Evolutionary conservation across 2,329 filamentous ascomycete genomes (phyloP), one percentile per base, ranked within the genome.

Genomic region (Biscogniauxia sp.): DNA sequence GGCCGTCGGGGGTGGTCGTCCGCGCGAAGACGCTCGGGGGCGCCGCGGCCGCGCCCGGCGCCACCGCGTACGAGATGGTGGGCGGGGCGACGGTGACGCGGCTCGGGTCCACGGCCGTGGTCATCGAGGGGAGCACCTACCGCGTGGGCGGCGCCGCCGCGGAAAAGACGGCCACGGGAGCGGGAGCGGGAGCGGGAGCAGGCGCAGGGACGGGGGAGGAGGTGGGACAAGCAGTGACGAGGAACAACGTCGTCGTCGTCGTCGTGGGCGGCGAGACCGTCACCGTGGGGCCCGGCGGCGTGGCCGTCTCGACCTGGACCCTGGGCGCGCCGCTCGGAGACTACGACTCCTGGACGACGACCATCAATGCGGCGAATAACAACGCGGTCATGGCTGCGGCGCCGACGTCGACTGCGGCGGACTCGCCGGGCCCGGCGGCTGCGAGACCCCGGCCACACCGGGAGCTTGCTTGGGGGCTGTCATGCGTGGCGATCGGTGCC

Each of bases 61-160:
- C 74, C 13, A 81, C 78, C 1, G 72, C 74, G 2, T 79, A 76
- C 66, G 79, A 79, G 51, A 77, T 84, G 58, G 77, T 82, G 8
- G 83, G 82, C 56, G 83, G 83, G 11, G 82, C 78, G 17, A 84
- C 82, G 2, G 74, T 85, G 56, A 82, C 80, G 17, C 77, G 80
- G 65, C 66, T 84, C 8, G 79, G 78, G n/a, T 71, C 79, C 1
- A 80, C 78, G 2, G 72, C 79, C 13, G 77, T 82, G 1, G 77
- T 87, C 26, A 74, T 88, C 54, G 74, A 76, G 41, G 80, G 79
- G 37, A 73, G 73, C 2, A 84, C 80, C 0, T 85, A 84, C 65
- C 82, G 79, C 1, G 72, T 87, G 54, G 83, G 82, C 0, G 75
- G 80, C 0, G 76, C 75, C 11, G 74, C 75, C 2, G 70, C 70